Evolutionary conservation across 1,139 yeast species (phyloP), one percentile per base, ranked within the genome.

Genomic region (Blastobotrys ciferrii): DNA sequence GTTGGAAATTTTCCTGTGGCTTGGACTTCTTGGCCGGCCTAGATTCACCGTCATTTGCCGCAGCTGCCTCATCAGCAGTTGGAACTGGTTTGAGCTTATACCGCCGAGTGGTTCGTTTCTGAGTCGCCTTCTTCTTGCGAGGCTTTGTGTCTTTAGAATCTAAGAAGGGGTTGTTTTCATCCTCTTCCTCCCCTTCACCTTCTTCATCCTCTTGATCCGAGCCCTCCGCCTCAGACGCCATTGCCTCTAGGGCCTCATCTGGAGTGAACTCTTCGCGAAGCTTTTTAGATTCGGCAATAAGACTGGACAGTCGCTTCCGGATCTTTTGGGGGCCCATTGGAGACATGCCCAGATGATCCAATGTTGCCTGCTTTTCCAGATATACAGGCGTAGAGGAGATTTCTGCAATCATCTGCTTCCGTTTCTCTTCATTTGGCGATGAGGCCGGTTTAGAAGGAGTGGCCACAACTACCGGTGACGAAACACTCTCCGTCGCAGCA

Each of bases 271-370:
- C 45, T 1, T 44, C 43, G 6, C 39, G 33, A 13, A 49, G 39
- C 36, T 49, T 42, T 14, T 37, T 36, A 12, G 47, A 37, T 28
- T 52, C 58, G 15, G 54, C 53, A 39, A 54, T 54, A 15, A 54
- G 30, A 13, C 49, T 45, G 5, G 57, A 46, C 30, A 54, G 42
- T 5, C 52, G 40, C 20, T 41, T 43, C n/a, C 46, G 33, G 13
- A 39, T 40, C 38, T 43, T 37, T n/a, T 40, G 38, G 25, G 35
- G 43, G 35, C 28, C 35, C 32, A 28, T 40, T 30, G 35, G 43
- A 17, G 38, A 30, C 28, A 23, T 23, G 5, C 28, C 28, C 9
- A 40, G 17, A 12, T 30, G 32, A 30, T 17, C 23, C 4, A 13
- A 23, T 3, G 31, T 19, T 4, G 35, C 14, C 28, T 28, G 35